Base-by-base conservation (phyloP, 345 rosid species). In the Salix viminalis region DNA sequence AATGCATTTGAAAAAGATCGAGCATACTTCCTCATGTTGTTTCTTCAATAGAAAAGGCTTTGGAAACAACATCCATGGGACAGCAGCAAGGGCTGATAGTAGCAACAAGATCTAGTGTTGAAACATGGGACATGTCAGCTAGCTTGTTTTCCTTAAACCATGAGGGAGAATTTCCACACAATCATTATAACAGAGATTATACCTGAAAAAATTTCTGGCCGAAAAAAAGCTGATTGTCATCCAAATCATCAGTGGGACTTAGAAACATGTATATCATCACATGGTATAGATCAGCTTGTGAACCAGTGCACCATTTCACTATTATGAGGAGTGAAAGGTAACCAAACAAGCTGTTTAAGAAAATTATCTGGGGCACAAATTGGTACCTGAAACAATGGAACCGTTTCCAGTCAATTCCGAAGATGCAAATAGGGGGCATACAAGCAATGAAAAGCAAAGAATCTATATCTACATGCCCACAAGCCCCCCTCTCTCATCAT, bases 11-110 rank as follows among this genome's bases (percentile, higher is more conserved):
- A 73, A 54, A 46, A 74, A 71, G 56, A 14, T 65, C 4, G 2
- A 16, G 70, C 89, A 80, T 85, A 93, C 97, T 80, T 78, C 86
- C 83, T 91, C 85, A 68, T 96, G 96, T 81, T 91, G 97, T 82
- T 83, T 96, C 88, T 93, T 96, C 84, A 96, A 86, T 67, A 96
- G 85, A 82, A 96, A 93, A 37, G 99, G 99, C 89, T 91, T 96
- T 71, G 98, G 99, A 80, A 96, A 61, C 76, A 93, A 82, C 99
- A 96, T 93, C 97, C 98, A 96, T 4, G 99, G 98, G 67, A 93
- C 99, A 81, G 99, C 80, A 72, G 91, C 92, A 77, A 96, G 87
- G 76, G 99, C 94, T 34, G 90, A 85, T 32, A 92, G 76, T 72
- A 76, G 71, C 19, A 83, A 37, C 73, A 83, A 30, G 14, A 70